A percentile compares a stretch with the other conserved stretches of the same genome.
These are phyloP conservation scores for Cystofilobasidium capitatum DNA, from an alignment of 768 basidiomycete species.

Conservation along the genomic window DNA sequence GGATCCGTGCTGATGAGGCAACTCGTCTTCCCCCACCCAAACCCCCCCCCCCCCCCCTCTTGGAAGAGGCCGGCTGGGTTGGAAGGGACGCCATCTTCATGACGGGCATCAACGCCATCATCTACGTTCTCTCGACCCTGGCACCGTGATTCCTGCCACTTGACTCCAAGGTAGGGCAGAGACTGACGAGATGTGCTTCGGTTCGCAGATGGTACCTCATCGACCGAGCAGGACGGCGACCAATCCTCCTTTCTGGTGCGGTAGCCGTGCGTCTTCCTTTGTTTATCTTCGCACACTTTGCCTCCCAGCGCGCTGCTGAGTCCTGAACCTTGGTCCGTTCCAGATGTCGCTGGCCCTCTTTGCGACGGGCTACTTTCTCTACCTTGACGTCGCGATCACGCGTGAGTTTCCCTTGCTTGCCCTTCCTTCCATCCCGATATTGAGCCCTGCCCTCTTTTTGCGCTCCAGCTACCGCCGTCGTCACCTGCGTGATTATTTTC, in stretches of 20 bases:
- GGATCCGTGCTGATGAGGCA: slow-evolving; percentile 17
- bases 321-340: background rate
- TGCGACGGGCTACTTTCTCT: slow-evolving; percentile 87
- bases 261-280: slow-evolving; percentile 50
- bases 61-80: slow-evolving; percentile 71
- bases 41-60: background rate
- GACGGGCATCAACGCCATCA: slow-evolving; percentile 80
- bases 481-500: slow-evolving; percentile 77
- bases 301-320: background rate
- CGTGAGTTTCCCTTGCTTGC: slow-evolving; percentile 33
- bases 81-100: slow-evolving; percentile 87
- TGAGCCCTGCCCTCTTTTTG: background rate
- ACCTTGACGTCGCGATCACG: slow-evolving; percentile 72
- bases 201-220: slow-evolving; percentile 82
- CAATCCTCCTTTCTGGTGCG: slow-evolving; percentile 78
- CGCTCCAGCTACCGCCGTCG: slow-evolving; percentile 57
- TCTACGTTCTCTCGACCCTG: slow-evolving; percentile 49
- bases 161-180: background rate
- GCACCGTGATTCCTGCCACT: slow-evolving; percentile 56
- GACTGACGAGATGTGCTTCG: background rate
- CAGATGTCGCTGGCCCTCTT: slow-evolving; percentile 75
- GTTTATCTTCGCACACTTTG: background rate
- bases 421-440: background rate
- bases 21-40: too few species aligned
- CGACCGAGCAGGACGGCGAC: slow-evolving; percentile 78